phyloP scores from a whole-genome alignment of 176 grass and related monocot genomes.

The Zizania latifolia region DNA sequence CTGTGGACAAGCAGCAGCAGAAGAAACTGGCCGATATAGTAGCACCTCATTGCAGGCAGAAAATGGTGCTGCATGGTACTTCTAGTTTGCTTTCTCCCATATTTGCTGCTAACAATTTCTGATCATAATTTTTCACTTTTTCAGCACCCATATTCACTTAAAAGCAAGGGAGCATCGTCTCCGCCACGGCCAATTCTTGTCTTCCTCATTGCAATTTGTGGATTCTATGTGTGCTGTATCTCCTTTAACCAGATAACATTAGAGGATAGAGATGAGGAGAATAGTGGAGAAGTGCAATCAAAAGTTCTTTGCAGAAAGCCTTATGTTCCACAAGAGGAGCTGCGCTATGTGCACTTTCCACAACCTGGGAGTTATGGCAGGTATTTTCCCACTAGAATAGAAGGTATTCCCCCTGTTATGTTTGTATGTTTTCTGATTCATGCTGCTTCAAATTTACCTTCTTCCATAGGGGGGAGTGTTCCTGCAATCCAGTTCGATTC shows the following conservation, averaged over 20 bases:
- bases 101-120: background rate
- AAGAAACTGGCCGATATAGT: background rate
- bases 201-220: conserved; percentile 55
- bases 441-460: conserved; percentile 8
- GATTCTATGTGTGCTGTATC: conserved; percentile 62
- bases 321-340: conserved; percentile 38
- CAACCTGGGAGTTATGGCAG: conserved; percentile 67
- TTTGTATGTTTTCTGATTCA: conserved; percentile 11
- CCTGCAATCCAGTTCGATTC: conserved; percentile 67
- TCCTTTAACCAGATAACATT: conserved; percentile 63
- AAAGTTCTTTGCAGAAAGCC: conserved; percentile 38
- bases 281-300: background rate
- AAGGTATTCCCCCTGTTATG: background rate
- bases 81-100: background rate
- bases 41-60: too few species aligned
- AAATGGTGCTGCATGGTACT: conserved; percentile 39
- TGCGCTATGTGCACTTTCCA: conserved; percentile 64
- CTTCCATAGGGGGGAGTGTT: conserved; percentile 56
- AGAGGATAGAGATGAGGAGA: conserved; percentile 24
- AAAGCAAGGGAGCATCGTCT: conserved; percentile 44
- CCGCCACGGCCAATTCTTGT: conserved; percentile 39
- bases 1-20: conserved; percentile 11
- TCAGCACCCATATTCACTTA: conserved; percentile 63
- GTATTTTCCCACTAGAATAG: conserved; percentile 18
- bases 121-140: background rate